Base-by-base conservation (phyloP, 1,284 basidiomycete genomes). In the Malassezia restricta region DNA sequence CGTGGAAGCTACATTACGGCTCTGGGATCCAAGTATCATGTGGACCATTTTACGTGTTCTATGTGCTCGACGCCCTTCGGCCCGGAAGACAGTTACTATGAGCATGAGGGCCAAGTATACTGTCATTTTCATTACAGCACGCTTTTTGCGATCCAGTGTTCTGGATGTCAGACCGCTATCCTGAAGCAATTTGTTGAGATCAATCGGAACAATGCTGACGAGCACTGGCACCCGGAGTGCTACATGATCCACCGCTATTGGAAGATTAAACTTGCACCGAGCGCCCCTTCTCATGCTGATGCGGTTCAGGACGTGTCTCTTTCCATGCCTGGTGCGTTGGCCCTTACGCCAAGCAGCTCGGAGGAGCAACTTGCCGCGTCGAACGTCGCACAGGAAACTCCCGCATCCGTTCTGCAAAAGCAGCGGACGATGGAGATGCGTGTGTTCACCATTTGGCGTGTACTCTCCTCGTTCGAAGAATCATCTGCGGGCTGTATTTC, bases 211-310 rank as follows among this genome's bases (percentile, higher is more conserved):
- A 88, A 87, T 79, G 81, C 83, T 54, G 90, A 98, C 76, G 94
- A 98, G 77, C 96, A 94, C 73, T 99, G 94, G 92, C 92, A 99
- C 79, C 92, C 92, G 45, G 92, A 99, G 76, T 99, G 92, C 75
- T 96, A 98, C 76, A 96, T 98, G 91, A 96, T 98, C 66, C 92
- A 96, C 77, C 96, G 57, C 86, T 96, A 98, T 74, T 98, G 92
- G 92, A 96, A 96, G 74, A 91, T 96, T 75, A 94, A 95, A 75
- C 84, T 98, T 5, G 64, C 58, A 28, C 66, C 64, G 1, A 64
- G 32, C 11, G 20, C 37, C 11, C 43, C 30, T 15, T 7, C 31
- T 31, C 39, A 9, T 12, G 9, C 39, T 8, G 20, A 15, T 12
- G 12, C 29, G 42, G 29, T 24, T 1, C 24, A 17, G 6, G 40